Conservation (phyloP, 2,329 filamentous ascomycete species). For the Aspergillus clavatus region DNA sequence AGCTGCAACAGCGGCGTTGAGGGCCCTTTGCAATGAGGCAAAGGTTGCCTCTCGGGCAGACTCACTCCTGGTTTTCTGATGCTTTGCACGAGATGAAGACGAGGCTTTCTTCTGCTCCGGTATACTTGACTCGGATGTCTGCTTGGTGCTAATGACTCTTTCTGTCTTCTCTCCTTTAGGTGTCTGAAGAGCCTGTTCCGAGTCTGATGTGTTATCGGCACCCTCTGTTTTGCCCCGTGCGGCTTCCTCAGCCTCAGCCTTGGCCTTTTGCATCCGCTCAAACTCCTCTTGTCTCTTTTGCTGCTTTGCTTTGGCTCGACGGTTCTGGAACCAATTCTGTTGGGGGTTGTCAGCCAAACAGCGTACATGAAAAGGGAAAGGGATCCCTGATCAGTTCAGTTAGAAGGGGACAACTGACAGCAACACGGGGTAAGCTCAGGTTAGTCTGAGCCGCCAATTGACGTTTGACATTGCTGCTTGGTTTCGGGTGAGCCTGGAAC, state of each 20-base stretch:
- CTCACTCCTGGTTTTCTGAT: constrained; percentile 37
- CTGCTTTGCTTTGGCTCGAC: constrained; percentile 49
- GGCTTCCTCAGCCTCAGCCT: constrained; percentile 33
- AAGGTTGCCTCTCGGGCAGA: constrained; percentile 39
- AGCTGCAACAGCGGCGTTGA: constrained; percentile 40
- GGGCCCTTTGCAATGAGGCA: constrained; percentile 42
- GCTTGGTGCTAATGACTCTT: constrained; percentile 28
- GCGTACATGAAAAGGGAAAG: not conserved
- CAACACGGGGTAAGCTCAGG: constrained; percentile 46
- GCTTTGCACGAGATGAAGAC: constrained; percentile 24
- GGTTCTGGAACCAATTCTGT: constrained; percentile 52
- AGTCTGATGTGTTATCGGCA: constrained; percentile 20
- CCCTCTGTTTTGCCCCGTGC: constrained; percentile 29
- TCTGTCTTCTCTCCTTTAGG: constrained; percentile 22
- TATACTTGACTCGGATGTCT: constrained; percentile 19
- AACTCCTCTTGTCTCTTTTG: constrained; percentile 48
- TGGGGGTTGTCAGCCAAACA: constrained; percentile 9
- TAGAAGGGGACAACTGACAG: constrained; percentile 40
- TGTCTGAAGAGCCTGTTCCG: constrained; percentile 16
- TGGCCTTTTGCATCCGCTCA: constrained; percentile 41
- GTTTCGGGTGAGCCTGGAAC: constrained; percentile 48
- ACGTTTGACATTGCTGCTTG: constrained; percentile 47
- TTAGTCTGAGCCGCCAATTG: constrained; percentile 47
- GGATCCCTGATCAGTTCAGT: no score
- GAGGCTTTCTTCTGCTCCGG: constrained; percentile 19